phyloP scores from a whole-genome alignment of 768 basidiomycete genomes.

The Mycena vulgaris region DNA sequence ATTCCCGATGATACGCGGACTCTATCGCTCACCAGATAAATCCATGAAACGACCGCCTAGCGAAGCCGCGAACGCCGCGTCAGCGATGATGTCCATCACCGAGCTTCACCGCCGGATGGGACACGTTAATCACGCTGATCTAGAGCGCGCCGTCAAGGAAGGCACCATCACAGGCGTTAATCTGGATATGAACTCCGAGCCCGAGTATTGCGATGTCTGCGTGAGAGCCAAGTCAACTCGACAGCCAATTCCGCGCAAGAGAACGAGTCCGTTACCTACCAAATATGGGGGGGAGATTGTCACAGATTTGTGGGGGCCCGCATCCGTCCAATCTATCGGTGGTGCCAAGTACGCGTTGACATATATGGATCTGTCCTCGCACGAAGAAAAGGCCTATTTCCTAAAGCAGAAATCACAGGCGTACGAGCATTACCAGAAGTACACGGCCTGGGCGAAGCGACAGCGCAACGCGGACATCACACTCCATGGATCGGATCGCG shows the following conservation, averaged over 20 bases:
- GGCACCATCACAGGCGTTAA: conserved; percentile 49
- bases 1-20: conserved; percentile 44
- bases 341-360: conserved; percentile 35
- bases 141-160: conserved; percentile 44
- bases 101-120: conserved; percentile 53
- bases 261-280: not conserved
- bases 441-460: conserved; percentile 42
- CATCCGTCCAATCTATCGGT: conserved; percentile 32
- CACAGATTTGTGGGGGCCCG: conserved; percentile 47
- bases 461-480: conserved; percentile 25
- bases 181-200: conserved; percentile 41
- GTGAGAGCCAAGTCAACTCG: conserved; percentile 39
- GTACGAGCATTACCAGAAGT: conserved; percentile 39
- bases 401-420: conserved; percentile 34
- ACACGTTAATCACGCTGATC: conserved; percentile 48
- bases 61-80: conserved; percentile 27
- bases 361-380: conserved; percentile 37
- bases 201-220: conserved; percentile 45
- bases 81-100: conserved; percentile 38
- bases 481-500: not conserved
- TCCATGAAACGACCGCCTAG: not conserved
- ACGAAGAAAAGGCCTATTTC: no score
- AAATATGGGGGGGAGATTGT: conserved; percentile 41
- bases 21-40: conserved; percentile 41
- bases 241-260: conserved; percentile 32